phyloP scores from a whole-genome alignment of 768 basidiomycete genomes.

The Jaapia argillacea region DNA sequence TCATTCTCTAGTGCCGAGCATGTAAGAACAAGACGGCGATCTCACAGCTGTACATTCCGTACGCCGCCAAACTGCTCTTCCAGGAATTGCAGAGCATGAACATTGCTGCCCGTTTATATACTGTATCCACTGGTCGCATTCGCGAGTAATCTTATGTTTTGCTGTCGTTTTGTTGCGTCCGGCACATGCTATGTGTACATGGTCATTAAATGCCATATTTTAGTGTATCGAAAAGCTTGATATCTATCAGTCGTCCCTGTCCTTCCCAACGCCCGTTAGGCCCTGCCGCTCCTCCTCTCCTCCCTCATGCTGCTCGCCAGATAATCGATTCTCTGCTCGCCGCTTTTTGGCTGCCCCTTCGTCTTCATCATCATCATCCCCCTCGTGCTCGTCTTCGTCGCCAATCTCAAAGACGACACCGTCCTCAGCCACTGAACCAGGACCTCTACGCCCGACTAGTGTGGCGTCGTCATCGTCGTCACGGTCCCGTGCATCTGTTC shows the following conservation, averaged over 20 bases:
- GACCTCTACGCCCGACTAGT: slow-evolving; percentile 51
- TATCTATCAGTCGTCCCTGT: slow-evolving; percentile 22
- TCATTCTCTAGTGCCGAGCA: slow-evolving; percentile 95
- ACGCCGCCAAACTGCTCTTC: slow-evolving; percentile 94
- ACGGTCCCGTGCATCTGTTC: slow-evolving; percentile 27
- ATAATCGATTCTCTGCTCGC: slow-evolving; percentile 25
- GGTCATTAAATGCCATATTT: slow-evolving; percentile 12
- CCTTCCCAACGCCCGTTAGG: slow-evolving; percentile 38
- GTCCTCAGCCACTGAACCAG: slow-evolving; percentile 44
- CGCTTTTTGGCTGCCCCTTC: slow-evolving; percentile 40
- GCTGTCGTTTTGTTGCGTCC: neutral
- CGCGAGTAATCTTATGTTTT: slow-evolving; percentile 32
- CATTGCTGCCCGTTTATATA: slow-evolving; percentile 81
- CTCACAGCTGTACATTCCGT: slow-evolving; percentile 88
- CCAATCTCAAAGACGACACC: slow-evolving; percentile 87
- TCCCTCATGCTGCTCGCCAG: slow-evolving; percentile 36
- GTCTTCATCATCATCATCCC: slow-evolving; percentile 51
- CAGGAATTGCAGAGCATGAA: slow-evolving; percentile 98
- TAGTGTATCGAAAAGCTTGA: slow-evolving; percentile 4
- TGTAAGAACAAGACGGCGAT: slow-evolving; percentile 96
- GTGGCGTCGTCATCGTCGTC: slow-evolving; percentile 65
- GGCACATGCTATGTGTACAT: slow-evolving; percentile 8
- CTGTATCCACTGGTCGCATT: slow-evolving; percentile 80
- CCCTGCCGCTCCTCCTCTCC: slow-evolving; percentile 55
- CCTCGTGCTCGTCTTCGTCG: slow-evolving; percentile 58